These are phyloP conservation scores for Fusarium chlamydosporum DNA, from an alignment of 2,329 filamentous ascomycete genomes.

Conservation along the genomic window DNA sequence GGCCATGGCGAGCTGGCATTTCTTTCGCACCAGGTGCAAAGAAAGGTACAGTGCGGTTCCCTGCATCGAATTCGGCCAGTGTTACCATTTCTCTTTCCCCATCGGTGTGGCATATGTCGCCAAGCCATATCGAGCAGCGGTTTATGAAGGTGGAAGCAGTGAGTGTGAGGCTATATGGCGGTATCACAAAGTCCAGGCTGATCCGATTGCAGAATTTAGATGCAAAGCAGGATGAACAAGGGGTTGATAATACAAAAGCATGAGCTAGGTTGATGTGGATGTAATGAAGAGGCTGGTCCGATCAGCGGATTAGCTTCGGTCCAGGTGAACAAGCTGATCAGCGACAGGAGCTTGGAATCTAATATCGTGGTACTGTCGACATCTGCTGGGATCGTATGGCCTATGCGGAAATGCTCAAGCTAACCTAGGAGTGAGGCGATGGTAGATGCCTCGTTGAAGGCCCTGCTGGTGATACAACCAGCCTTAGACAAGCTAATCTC, in stretches of 20 bases:
- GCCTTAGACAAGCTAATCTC: conserved; percentile 48
- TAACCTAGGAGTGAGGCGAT: conserved; percentile 23
- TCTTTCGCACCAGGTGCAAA: conserved; percentile 45
- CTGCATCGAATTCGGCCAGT: conserved; percentile 50
- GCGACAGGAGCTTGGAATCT: not conserved
- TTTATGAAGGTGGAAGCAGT: conserved; percentile 5
- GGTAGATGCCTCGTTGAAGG: conserved; percentile 32
- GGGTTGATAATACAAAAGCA: conserved; percentile 1
- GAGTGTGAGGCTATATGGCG: not conserved
- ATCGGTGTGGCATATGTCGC: conserved; percentile 39
- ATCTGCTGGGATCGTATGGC: not conserved
- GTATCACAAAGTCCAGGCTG: not conserved
- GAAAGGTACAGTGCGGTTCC: conserved; percentile 45
- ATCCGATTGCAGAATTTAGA: conserved; percentile 2
- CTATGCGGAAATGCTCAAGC: conserved; percentile 18
- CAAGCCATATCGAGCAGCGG: conserved; percentile 32
- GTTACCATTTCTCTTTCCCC: conserved; percentile 43
- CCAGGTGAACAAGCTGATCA: not conserved
- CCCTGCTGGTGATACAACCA: conserved; percentile 42
- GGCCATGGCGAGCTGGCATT: conserved; percentile 48
- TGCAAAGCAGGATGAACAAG: conserved; percentile 3
- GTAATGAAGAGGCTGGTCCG: not conserved
- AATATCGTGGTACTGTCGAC: conserved; percentile 6
- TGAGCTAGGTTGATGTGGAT: not conserved
- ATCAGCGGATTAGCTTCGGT: not conserved